phyloP scores from a whole-genome alignment of 2,329 filamentous ascomycete species.

The Shiraia sp. region DNA sequence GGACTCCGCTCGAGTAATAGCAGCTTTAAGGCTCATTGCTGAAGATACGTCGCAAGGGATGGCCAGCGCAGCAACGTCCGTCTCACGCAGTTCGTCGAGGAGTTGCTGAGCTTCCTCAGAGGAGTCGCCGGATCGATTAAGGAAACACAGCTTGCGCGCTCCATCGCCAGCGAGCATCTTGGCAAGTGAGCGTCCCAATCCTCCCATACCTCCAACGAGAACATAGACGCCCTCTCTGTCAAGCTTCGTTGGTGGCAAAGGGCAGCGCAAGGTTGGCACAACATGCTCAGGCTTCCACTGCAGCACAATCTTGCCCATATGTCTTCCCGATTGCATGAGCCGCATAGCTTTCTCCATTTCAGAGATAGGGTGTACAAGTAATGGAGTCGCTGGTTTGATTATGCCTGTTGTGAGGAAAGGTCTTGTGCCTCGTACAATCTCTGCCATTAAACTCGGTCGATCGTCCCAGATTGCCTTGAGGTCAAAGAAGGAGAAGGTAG shows the following conservation, averaged over 20 bases:
- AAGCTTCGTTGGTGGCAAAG: not conserved
- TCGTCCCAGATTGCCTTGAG: not conserved
- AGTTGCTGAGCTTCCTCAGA: conserved; percentile 1
- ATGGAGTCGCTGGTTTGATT: not conserved
- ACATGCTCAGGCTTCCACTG: not conserved
- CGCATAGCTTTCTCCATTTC: conserved; percentile 8
- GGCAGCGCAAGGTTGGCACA: no score
- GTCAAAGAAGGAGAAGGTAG: conserved; percentile 1
- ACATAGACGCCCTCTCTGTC: conserved; percentile 15
- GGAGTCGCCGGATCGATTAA: conserved; percentile 16
- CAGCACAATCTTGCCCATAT: conserved; percentile 2
- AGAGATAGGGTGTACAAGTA: not conserved
- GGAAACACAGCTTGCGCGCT: conserved; percentile 16
- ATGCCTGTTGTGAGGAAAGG: not conserved
- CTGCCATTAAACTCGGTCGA: not conserved
- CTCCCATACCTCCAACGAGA: conserved; percentile 23
- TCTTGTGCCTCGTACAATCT: not conserved
- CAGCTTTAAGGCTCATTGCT: not conserved
- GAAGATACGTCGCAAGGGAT: conserved; percentile 14
- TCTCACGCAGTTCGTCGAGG: conserved; percentile 5
- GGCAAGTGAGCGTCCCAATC: conserved; percentile 22
- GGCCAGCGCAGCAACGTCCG: conserved; percentile 3
- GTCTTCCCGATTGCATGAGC: conserved; percentile 4
- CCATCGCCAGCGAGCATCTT: conserved; percentile 13
- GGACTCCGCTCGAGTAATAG: not conserved